A percentile compares a stretch with the other conserved stretches of the same genome.
These are phyloP conservation scores for Annulohypoxylon truncatum DNA, from an alignment of 2,329 filamentous ascomycete genomes.

Conservation along the genomic window DNA sequence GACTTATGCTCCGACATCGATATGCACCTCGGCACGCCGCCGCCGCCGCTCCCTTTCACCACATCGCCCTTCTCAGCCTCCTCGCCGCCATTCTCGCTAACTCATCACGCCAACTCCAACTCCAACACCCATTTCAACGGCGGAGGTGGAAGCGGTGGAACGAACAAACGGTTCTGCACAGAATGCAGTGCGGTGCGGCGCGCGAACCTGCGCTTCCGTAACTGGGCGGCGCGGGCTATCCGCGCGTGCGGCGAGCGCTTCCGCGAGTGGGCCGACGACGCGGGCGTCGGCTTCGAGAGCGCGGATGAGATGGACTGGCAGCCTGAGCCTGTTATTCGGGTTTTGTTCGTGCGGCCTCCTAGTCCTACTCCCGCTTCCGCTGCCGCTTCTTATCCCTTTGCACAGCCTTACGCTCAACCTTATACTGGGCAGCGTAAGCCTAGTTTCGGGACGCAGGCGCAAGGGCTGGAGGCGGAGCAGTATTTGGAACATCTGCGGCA, in stretches of 20 bases:
- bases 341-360: constrained; percentile 26
- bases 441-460: no score
- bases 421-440: background rate
- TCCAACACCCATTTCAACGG: background rate
- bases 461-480: background rate
- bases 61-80: background rate
- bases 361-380: background rate
- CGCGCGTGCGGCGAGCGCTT: constrained; percentile 30
- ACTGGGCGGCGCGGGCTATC: constrained; percentile 30
- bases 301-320: constrained; percentile 52
- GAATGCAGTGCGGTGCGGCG: constrained; percentile 47
- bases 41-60: background rate
- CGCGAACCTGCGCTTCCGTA: constrained; percentile 45
- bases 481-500: background rate
- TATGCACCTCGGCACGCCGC: background rate
- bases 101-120: background rate
- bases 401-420: background rate
- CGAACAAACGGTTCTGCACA: constrained; percentile 38
- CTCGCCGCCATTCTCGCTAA: background rate
- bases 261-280: constrained; percentile 45
- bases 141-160: background rate
- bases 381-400: background rate
- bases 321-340: constrained; percentile 48
- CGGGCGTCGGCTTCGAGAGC: constrained; percentile 40
- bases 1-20: background rate